Evolutionary conservation across 129 eudicot genomes (phyloP), one percentile per base, ranked within the genome.

Genomic region (Flaveria bidentis): DNA sequence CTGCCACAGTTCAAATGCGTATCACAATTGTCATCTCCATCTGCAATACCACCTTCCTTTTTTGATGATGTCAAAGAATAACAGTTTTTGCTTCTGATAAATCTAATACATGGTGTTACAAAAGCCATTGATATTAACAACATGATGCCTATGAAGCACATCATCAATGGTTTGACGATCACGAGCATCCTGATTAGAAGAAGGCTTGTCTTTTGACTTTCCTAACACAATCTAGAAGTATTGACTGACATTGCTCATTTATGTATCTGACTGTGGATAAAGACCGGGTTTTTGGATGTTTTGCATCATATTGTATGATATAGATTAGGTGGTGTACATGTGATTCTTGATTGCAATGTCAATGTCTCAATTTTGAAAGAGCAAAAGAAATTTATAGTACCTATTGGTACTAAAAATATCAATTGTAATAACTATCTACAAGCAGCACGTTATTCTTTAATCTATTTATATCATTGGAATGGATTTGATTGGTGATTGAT

Each of bases 1-100:
- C 15, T 77, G 30, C 12, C 41, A 71, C 95, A 91, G 97, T 89
- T 87, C 82, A 89, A 92, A 81, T 82, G 85, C 17, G 96, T 89
- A 53, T 82, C 97, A 4, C 52, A 85, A 51, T 70, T 92, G 77
- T 71, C 86, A 46, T 74, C 92, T 52, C 83, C 76, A 57, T 57
- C 83, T 52, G 81, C 82, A 76, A 76, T 92, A 62, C 93, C 96
- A 1, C 71, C 22, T 46, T 75, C 82, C 14, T 84, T 77, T 65
- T 89, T 92, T 63, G 82, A 78, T 3, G 85, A 81, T 22, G 77
- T 69, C 18, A 69, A 71, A 81, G 82, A 75, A 69, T 77, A 75
- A 60, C 15, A 10, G 78, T 46, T 22, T 66, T 14, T 61, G 36
- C 15, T 61, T 26, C 9, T 45, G 15, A 52, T 6, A 18, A 17